Conservation (phyloP, 805 yeast genomes). For the Yarrowia porcina region DNA sequence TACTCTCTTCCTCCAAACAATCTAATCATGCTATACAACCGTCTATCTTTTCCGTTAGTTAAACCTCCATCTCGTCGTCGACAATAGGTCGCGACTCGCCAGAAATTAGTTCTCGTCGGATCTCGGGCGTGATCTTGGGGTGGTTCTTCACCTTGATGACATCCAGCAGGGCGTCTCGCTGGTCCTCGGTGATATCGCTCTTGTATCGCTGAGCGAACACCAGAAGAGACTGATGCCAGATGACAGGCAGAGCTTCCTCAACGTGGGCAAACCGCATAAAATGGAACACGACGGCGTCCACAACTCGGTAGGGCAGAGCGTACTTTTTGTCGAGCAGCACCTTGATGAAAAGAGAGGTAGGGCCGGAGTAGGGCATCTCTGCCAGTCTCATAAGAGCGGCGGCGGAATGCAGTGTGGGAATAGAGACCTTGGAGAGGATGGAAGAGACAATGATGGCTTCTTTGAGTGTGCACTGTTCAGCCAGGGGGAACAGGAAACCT, state of each 20-base stretch:
- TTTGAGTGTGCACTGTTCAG: conserved; percentile 76
- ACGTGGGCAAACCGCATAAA: conserved; percentile 68
- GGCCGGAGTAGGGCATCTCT: conserved; percentile 80
- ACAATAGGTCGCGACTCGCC: conserved; percentile 47
- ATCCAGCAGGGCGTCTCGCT: conserved; percentile 88
- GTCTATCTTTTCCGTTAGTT: conserved; percentile 6
- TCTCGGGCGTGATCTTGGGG: conserved; percentile 85
- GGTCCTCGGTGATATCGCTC: conserved; percentile 98
- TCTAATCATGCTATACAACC: conserved; percentile 1
- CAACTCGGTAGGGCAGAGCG: conserved; percentile 94
- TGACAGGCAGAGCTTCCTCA: conserved; percentile 72
- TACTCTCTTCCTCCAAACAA: too few relatives aligned
- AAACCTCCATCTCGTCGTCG: conserved; percentile 29
- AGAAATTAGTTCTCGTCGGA: conserved; percentile 86
- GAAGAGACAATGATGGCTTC: conserved; percentile 97
- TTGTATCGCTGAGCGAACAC: conserved; percentile 95
- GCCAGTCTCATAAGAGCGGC: conserved; percentile 87
- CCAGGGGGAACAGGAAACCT: conserved; percentile 89
- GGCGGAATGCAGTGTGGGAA: conserved; percentile 93
- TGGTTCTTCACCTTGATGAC: conserved; percentile 89
- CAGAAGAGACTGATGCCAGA: conserved; percentile 95
- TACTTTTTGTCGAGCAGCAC: conserved; percentile 89
- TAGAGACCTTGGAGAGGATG: conserved; percentile 79
- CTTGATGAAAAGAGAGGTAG: conserved; percentile 85
- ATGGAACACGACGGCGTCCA: conserved; percentile 90